These are phyloP conservation scores for Cercospora brassicicola DNA, from an alignment of 2,329 filamentous ascomycete genomes.

Conservation along the genomic window DNA sequence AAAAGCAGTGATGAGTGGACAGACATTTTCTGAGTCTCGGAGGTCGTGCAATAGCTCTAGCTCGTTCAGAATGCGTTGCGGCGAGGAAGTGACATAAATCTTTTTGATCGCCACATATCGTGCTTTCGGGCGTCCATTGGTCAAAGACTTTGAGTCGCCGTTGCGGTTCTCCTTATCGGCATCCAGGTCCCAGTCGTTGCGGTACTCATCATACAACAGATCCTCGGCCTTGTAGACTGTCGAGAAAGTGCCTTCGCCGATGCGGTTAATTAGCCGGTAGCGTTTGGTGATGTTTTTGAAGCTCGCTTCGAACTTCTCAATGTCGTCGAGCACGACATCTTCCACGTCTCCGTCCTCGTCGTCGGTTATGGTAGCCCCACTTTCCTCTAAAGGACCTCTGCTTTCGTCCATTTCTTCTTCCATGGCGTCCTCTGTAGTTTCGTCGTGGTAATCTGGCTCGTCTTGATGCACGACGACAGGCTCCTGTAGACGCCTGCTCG, in stretches of 20 bases:
- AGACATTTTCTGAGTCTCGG: slow-evolving; percentile 78
- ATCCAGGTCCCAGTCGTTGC: slow-evolving; percentile 82
- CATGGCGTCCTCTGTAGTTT: slow-evolving; percentile 39
- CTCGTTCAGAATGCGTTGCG: slow-evolving; percentile 90
- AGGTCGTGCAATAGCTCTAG: slow-evolving; percentile 89
- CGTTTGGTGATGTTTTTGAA: slow-evolving; percentile 81
- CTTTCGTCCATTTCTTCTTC: slow-evolving; percentile 51
- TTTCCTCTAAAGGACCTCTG: slow-evolving; percentile 52
- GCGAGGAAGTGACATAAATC: slow-evolving; percentile 97
- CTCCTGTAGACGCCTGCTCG: slow-evolving; percentile 24
- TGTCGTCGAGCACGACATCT: slow-evolving; percentile 74
- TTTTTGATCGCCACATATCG: slow-evolving; percentile 97
- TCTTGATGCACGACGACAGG: slow-evolving; percentile 29
- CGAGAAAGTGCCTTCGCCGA: slow-evolving; percentile 97
- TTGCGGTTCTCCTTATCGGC: slow-evolving; percentile 43
- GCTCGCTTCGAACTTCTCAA: slow-evolving; percentile 75
- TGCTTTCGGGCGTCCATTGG: slow-evolving; percentile 44
- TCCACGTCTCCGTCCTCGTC: slow-evolving; percentile 61
- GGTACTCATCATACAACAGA: slow-evolving; percentile 75
- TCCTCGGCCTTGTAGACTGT: slow-evolving; percentile 99
- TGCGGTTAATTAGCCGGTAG: slow-evolving; percentile 91
- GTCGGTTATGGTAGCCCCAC: slow-evolving; percentile 53
- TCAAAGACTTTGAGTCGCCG: slow-evolving; percentile 22
- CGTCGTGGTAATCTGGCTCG: slow-evolving; percentile 23
- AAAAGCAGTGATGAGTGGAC: slow-evolving; percentile 96